Base-by-base conservation (phyloP, 352 stramenopile species). In the Globisporangium radiosum region DNA sequence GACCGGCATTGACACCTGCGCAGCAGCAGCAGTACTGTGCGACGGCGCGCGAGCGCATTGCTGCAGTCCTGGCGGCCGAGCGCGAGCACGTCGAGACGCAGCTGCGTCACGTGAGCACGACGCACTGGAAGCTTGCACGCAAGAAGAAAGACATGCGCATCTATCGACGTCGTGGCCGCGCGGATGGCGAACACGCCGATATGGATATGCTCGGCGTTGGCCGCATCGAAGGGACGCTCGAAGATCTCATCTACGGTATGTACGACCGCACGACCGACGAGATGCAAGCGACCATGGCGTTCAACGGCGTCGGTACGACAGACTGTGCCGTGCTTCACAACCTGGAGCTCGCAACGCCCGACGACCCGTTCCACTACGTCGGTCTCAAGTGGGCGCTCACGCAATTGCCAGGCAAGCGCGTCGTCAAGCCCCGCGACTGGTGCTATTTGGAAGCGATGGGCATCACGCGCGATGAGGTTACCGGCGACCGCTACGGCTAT, bases 351-450 rank as follows among this genome's bases (percentile, higher is more conserved):
- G 72, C 70, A 14, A 69, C 67, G 14, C 57, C 62, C 0, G 54
- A 65, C 0, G 66, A 83, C n/a, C 77, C 75, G 38, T 71, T 85
- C 47, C 71, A 81, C 37, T 85, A 72, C 54, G 33, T 87, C 11
- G 75, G 75, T 4, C 56, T 87, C 40, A 85, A 85, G 54, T 85
- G 77, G 77, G 62, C 66, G 6, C 50, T 78, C 19, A 72, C 71
- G 42, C 69, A 81, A 52, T 62, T 77, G 7, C 68, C 72, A 0
- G 59, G 47, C 1, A 52, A 50, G 54, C 17, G 57, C 15, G 33
- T 75, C 42, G 58, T 75, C 61, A 47, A 54, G 17, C 51, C 63
- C 40, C 65, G 68, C 50, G 68, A 75, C 54, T 75, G 61, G 61
- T 63, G 68, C 56, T 36, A 62, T 25, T 39, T 88, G 0, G 72